Base-by-base conservation (phyloP, 208 protist species). In the Leishmania martiniquensis region DNA sequence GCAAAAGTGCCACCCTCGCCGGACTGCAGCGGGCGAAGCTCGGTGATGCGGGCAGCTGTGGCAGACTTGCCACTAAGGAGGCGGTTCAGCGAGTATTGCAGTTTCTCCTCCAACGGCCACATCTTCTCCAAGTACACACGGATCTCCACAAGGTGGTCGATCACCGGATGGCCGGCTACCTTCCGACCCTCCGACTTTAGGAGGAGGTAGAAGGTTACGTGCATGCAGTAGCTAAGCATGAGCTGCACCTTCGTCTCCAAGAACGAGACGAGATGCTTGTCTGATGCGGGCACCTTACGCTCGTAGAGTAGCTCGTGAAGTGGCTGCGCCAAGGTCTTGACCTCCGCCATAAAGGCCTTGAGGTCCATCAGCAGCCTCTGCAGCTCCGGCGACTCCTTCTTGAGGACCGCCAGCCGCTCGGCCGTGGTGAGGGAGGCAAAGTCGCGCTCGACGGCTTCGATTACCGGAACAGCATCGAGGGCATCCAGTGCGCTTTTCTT, bases 201-300 rank as follows among this genome's bases (percentile, higher is more conserved):
- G 42, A 98, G 88, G 42, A 99, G 87, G 77, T 98, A 99, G 76
- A 98, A 98, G 34, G 88, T 93, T 49, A 98, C 93, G 85, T 99
- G 93, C 93, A 98, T 98, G 92, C 96, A 98, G 84, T 99, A 99
- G 76, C 92, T 97, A 37, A 99, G 90, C 95, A 99, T 96, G 67
- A 98, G 86, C 81, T 99, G 94, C 66, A 96, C 89, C 77, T 97
- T 97, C n/a, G 89, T 97, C 69, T 97, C 92, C 13, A 98, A 82
- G 74, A 96, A 98, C 2, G 90, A 88, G 17, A 96, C 88, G 52
- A 98, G 88, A 75, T 97, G 90, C 60, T 91, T 90, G 52, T 95
- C 87, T 1, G 86, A 81, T 15, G 87, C 85, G 44, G 91, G 89
- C 9, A 96, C 75, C 59, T 93, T 92, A 69, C 91, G 89, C 67